Base-by-base conservation (phyloP, 2,329 filamentous ascomycete species). In the Beauveria brongniartii region DNA sequence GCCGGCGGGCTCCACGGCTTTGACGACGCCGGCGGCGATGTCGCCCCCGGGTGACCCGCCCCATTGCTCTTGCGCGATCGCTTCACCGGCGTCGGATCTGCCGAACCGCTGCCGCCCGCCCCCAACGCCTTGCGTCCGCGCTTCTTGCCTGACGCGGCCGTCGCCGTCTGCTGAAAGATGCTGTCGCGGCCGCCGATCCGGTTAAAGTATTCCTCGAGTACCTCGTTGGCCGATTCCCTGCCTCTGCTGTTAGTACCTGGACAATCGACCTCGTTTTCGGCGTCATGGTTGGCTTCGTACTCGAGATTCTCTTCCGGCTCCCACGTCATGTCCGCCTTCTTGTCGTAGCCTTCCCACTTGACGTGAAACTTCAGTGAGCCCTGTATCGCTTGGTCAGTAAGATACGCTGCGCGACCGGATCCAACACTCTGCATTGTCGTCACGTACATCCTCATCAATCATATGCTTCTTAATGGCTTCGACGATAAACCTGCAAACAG, bases 291-390 rank as follows among this genome's bases (percentile, higher is more conserved):
- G 22, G 20, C 12, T 43, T 14, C 20, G 14, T 50, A 55, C 28
- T 56, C 41, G 63, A 91, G 75, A 66, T 92, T 92, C 12, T 85
- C 83, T 67, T 90, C 86, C 0, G 88, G 86, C 70, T 94, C 90
- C 90, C 89, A 93, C 0, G 90, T 94, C 68, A 83, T 74, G 65
- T 94, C 90, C 0, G 77, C 72, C 63, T 86, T 84, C 63, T 86
- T 82, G 0, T 89, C 83, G 64, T 87, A 94, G 3, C 90, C 90
- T 65, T 90, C 84, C 90, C 90, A 94, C 68, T 93, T 92, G 41
- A 63, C 88, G 56, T 87, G 80, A 68, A 88, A 92, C 52, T 80
- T 79, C 0, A 86, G 68, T 5, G 71, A 70, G 22, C 82, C 82
- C 75, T 84, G 62, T 24, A 22, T n/a, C 0, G 26, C 10, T 9